Evolutionary conservation across 2,329 filamentous ascomycete species (phyloP), one percentile per base, ranked within the genome.

Genomic region (Aspergillus pseudonomiae): DNA sequence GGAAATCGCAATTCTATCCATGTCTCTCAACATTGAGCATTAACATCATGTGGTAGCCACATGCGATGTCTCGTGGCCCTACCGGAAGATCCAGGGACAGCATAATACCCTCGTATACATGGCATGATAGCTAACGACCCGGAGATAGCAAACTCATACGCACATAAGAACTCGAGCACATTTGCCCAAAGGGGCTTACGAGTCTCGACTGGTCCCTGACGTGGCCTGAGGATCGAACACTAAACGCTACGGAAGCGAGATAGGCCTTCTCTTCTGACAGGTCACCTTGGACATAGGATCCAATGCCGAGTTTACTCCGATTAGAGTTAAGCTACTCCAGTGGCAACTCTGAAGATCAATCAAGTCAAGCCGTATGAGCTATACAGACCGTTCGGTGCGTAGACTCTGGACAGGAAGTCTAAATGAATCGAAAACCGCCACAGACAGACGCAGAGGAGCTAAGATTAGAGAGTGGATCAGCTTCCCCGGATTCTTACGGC

Each of bases 401-500:
- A 28, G 24, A 9, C 46, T 48, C 24, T 21, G 4, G 21, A 48
- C 26, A 24, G 16, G 46, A 50, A 50, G 14, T 30, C 46, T 32
- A 30, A 30, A 50, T 50, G 14, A 30, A 5, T 50, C 19, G 30
- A 14, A 14, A 28, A 34, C 28, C 10, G 34, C 21, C n/a, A 54
- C 34, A 6, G 7, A 41, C 9, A 7, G 39, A 41, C 14, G 7
- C n/a, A 48, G 24, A 30, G 5, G 24, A 43, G 43, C 41, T 34
- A 50, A n/a, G n/a, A 14, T 43, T 6, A 9, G 43, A 19, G 62
- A 61, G 58, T 63, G 62, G 62, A 63, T 60, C 52, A 28, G 34
- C 21, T 57, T 60, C 62, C 62, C 62, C 62, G 62, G 62, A 63
- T 63, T 57, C 62, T 19, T 43, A 61, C 30, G 41, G 62, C 32